Conservation (phyloP, 495 filamentous ascomycete genomes). For the Diplogelasinospora grovesii region DNA sequence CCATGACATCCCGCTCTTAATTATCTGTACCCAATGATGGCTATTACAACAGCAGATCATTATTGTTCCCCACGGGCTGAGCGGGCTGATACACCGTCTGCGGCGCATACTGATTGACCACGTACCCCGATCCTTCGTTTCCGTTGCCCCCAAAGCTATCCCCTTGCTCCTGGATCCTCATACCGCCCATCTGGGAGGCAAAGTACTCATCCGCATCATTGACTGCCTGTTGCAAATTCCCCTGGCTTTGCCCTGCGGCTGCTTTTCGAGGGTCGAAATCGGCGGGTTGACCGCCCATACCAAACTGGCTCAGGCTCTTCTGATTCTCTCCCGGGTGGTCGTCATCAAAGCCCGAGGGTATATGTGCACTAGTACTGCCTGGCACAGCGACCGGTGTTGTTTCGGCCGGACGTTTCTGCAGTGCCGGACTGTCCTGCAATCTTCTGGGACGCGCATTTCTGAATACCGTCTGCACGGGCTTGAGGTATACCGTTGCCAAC, state of each 20-base stretch:
- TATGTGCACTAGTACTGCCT: constrained; percentile 28
- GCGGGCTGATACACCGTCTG: constrained; percentile 53
- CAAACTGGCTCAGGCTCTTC: constrained; percentile 45
- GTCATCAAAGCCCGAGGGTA: too few species aligned
- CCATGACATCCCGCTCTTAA: not conserved
- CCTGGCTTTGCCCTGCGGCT: constrained; percentile 10
- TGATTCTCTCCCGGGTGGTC: not conserved
- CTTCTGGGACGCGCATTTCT: constrained; percentile 74
- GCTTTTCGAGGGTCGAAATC: constrained; percentile 25
- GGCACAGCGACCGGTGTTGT: constrained; percentile 22
- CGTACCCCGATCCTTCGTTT: constrained; percentile 44
- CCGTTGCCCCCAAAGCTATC: constrained; percentile 43
- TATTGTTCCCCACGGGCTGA: constrained; percentile 43
- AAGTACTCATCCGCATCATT: constrained; percentile 85
- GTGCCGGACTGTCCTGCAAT: constrained; percentile 71
- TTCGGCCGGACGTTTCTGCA: constrained; percentile 69
- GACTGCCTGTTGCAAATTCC: constrained; percentile 59
- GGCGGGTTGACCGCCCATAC: constrained; percentile 44
- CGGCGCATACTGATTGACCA: constrained; percentile 62
- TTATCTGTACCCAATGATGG: too few species aligned
- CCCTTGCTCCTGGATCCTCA: constrained; percentile 49
- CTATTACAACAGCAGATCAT: constrained; percentile 51
- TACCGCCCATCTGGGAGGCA: constrained; percentile 63
- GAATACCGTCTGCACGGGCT: constrained; percentile 98
- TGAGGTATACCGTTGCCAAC: constrained; percentile 92